phyloP scores from a whole-genome alignment of 495 filamentous ascomycete genomes.

The Hapsidospora chrysogenum region DNA sequence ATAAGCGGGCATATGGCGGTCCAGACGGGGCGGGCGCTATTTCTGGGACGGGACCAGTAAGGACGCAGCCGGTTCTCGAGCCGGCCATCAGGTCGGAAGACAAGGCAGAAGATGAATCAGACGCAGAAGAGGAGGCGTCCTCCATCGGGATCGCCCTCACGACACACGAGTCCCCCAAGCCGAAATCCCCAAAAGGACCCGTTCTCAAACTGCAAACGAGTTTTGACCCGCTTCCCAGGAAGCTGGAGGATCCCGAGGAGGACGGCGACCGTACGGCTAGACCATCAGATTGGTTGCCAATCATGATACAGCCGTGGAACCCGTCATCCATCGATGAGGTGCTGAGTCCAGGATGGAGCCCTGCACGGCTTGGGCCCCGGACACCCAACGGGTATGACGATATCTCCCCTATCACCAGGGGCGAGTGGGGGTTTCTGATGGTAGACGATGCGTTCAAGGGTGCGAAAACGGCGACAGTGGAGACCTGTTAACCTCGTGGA shows the following conservation, averaged over 20 bases:
- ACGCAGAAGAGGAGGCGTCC: constrained; percentile 6
- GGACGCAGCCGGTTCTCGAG: not conserved
- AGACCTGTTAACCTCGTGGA: constrained; percentile 13
- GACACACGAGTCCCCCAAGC: constrained; percentile 1
- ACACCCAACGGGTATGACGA: constrained; percentile 39
- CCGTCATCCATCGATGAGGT: constrained; percentile 19
- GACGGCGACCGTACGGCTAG: constrained; percentile 23
- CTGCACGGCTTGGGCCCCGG: constrained; percentile 16
- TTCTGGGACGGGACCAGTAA: constrained; percentile 4
- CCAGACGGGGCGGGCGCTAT: constrained; percentile 14
- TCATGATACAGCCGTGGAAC: constrained; percentile 6
- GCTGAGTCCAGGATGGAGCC: constrained; percentile 7
- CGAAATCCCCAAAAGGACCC: constrained; percentile 9
- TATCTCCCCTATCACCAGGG: constrained; percentile 34
- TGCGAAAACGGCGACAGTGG: constrained; percentile 19
- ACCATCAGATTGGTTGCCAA: constrained; percentile 4
- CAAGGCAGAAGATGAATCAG: constrained; percentile 1
- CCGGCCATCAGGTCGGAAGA: not conserved
- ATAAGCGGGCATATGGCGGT: constrained; percentile 37
- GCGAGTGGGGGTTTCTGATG: constrained; percentile 38
- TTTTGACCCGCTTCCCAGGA: constrained; percentile 7
- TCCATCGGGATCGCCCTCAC: not conserved
- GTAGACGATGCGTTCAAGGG: constrained; percentile 21
- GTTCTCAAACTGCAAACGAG: constrained; percentile 24
- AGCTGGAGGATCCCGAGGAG: constrained; percentile 9